Evolutionary conservation across 805 yeast species (phyloP).

Genomic region (Metschnikowia cerradonensis): DNA sequence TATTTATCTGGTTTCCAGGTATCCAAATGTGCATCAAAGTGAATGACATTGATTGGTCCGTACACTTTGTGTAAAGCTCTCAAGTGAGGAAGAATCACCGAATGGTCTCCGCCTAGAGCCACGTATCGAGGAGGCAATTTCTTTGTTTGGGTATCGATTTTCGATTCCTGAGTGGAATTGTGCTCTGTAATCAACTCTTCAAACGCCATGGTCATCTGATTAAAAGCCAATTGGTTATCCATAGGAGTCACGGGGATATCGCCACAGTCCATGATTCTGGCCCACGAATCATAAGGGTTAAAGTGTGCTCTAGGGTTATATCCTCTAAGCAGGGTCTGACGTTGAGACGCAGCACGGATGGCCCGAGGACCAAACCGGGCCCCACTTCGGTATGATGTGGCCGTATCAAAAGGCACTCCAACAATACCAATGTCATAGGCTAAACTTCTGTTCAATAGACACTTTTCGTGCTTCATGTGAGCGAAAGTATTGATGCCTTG

Average conservation of each 20-base stretch:
- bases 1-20: slow-evolving; percentile 75
- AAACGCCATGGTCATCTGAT: slow-evolving; percentile 51
- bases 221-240: slow-evolving; percentile 51
- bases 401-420: slow-evolving; percentile 84
- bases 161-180: slow-evolving; percentile 18
- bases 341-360: slow-evolving; percentile 62
- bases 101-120: slow-evolving; percentile 82
- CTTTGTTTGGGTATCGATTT: slow-evolving; percentile 20
- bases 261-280: slow-evolving; percentile 50
- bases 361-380: slow-evolving; percentile 82
- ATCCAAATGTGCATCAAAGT: slow-evolving; percentile 83
- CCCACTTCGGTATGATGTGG: slow-evolving; percentile 73
- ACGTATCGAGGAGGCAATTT: slow-evolving; percentile 52
- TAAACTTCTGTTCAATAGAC: slow-evolving; percentile 46
- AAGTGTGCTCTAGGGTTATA: slow-evolving; percentile 62
- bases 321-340: slow-evolving; percentile 67
- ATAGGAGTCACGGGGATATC: slow-evolving; percentile 58
- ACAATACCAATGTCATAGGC: slow-evolving; percentile 66
- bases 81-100: slow-evolving; percentile 67
- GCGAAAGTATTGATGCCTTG: slow-evolving; percentile 70
- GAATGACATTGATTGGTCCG: slow-evolving; percentile 70
- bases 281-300: slow-evolving; percentile 51
- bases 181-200: slow-evolving; percentile 51
- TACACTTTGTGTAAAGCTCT: slow-evolving; percentile 57
- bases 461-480: slow-evolving; percentile 58